Conservation (phyloP, 2,329 filamentous ascomycete genomes). For the Neofusicoccum ribis region DNA sequence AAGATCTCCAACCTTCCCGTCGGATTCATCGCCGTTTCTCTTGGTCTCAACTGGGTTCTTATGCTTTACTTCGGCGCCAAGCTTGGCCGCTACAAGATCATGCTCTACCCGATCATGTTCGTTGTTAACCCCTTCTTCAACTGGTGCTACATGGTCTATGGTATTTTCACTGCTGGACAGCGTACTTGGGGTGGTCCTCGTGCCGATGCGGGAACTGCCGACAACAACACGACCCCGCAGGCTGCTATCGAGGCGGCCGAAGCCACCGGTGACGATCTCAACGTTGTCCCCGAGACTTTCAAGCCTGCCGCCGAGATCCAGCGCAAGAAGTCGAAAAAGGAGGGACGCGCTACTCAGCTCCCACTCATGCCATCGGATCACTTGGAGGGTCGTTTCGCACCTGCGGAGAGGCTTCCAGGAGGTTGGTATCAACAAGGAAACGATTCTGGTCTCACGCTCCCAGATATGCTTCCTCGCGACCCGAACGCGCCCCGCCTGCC, state of each 20-base stretch:
- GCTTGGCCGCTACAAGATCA: constrained; percentile 86
- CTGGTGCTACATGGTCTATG: constrained; percentile 97
- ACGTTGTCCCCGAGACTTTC: constrained; percentile 86
- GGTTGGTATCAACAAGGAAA: constrained; percentile 71
- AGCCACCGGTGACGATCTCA: constrained; percentile 80
- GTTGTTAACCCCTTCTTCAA: constrained; percentile 95
- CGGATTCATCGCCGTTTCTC: constrained; percentile 88
- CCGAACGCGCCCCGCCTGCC: constrained; percentile 49
- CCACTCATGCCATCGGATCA: constrained; percentile 71
- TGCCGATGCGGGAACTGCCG: constrained; percentile 81
- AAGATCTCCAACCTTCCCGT: constrained; percentile 77
- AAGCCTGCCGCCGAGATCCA: constrained; percentile 55
- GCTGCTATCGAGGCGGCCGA: constrained; percentile 83
- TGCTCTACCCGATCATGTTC: constrained; percentile 95
- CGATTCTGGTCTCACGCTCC: constrained; percentile 64
- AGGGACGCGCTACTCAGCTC: constrained; percentile 52
- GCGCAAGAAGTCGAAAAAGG: constrained; percentile 30
- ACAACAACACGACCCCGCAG: constrained; percentile 72
- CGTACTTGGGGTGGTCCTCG: constrained; percentile 94
- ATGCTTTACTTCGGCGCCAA: constrained; percentile 95
- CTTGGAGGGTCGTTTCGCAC: constrained; percentile 77
- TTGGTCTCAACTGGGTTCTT: constrained; percentile 89
- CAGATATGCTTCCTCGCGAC: constrained; percentile 48
- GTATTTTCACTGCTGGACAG: constrained; percentile 90
- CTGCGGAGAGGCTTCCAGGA: constrained; percentile 65